Conservation (phyloP, 257 asterid species). For the Parsonsia alboflavescens region DNA sequence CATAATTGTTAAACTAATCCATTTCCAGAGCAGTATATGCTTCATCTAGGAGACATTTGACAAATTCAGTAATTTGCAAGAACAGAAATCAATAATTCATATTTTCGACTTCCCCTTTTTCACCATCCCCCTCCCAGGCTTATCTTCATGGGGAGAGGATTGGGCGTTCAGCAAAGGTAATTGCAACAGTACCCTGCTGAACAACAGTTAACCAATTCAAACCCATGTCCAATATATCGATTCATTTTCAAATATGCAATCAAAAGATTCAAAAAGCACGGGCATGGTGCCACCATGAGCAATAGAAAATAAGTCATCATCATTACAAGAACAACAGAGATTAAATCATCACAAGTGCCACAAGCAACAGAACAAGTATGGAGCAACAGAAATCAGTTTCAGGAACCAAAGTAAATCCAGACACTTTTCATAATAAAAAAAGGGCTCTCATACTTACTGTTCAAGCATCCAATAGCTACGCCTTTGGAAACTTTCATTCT, state of each 20-base stretch:
- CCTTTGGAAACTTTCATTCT: conserved; percentile 86
- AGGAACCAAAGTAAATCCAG: conserved; percentile 7
- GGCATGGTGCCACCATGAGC: background rate
- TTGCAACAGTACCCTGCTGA: background rate
- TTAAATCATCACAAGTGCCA: background rate
- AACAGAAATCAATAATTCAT: background rate
- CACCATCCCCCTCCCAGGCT: background rate
- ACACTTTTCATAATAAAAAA: background rate
- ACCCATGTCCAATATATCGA: background rate
- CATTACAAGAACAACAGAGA: too few relatives aligned
- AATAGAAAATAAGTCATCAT: background rate
- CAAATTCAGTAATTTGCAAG: background rate
- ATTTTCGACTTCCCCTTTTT: background rate
- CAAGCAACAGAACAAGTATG: too few relatives aligned
- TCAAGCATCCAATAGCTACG: conserved; percentile 99
- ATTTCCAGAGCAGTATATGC: background rate
- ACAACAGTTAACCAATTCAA: background rate
- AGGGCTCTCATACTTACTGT: conserved; percentile 50
- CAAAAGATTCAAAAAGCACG: background rate
- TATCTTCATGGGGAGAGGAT: background rate
- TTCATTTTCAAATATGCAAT: background rate
- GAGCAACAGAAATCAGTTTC: background rate
- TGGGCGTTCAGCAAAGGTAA: background rate
- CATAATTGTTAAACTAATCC: background rate
- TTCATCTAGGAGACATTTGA: background rate